Percentiles rank a stretch among this genome's conserved stretches.
These are phyloP conservation scores for Echria macrotheca DNA, from an alignment of 495 filamentous ascomycete genomes.

Conservation along the genomic window DNA sequence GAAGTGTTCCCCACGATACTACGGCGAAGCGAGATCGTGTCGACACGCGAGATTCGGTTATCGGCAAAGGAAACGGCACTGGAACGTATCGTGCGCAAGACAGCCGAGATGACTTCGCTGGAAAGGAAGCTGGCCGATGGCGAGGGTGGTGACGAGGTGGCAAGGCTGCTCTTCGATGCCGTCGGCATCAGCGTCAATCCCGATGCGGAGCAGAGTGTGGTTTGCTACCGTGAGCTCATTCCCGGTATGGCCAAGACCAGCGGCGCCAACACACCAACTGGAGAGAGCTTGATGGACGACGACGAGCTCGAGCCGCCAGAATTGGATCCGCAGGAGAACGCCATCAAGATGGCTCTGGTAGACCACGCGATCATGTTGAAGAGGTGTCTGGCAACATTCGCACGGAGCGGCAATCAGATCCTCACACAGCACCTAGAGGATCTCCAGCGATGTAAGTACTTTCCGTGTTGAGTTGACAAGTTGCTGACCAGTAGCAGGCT, in stretches of 20 bases:
- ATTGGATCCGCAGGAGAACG: slow-evolving; percentile 67
- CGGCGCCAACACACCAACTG: slow-evolving; percentile 41
- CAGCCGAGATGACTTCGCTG: slow-evolving; percentile 69
- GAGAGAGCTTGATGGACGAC: slow-evolving; percentile 39
- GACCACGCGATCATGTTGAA: slow-evolving; percentile 87
- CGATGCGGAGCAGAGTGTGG: slow-evolving; percentile 62
- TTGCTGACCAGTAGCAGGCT: slow-evolving; percentile 33
- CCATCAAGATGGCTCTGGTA: slow-evolving; percentile 76
- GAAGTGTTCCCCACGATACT: slow-evolving; percentile 91
- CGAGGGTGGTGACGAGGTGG: slow-evolving; percentile 57
- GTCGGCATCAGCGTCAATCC: slow-evolving; percentile 67
- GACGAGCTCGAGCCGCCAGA: slow-evolving; percentile 45
- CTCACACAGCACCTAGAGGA: slow-evolving; percentile 38
- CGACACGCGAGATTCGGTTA: slow-evolving; percentile 55
- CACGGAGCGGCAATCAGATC: slow-evolving; percentile 51
- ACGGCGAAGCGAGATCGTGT: slow-evolving; percentile 77
- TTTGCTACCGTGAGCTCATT: slow-evolving; percentile 68
- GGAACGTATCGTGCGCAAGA: slow-evolving; percentile 87
- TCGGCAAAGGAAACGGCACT: slow-evolving; percentile 80
- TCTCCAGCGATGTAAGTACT: slow-evolving; percentile 47
- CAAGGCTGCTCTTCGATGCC: slow-evolving; percentile 61
- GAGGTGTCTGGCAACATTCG: slow-evolving; percentile 67
- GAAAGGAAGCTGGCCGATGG: slow-evolving; percentile 72
- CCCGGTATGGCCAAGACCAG: slow-evolving; percentile 37
- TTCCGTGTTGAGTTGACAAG: slow-evolving; percentile 10